Percentiles rank a stretch among this genome's conserved stretches.
Evolutionary conservation across 2,329 filamentous ascomycete species (phyloP).

Genomic region (Scleromitrula shiraiana): DNA sequence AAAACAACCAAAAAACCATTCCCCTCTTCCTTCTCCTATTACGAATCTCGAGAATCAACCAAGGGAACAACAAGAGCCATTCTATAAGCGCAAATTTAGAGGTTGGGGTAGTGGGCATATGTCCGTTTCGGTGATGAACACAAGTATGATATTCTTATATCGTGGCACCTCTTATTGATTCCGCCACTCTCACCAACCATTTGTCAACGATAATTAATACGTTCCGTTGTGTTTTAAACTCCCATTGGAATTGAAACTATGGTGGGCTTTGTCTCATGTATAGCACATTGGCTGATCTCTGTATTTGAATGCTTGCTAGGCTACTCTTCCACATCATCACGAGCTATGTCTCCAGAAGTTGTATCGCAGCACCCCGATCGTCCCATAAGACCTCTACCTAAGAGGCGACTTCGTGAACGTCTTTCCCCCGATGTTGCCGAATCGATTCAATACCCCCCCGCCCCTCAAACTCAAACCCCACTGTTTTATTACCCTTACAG

Average conservation of each 20-base stretch:
- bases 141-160: conserved; percentile 10
- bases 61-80: neutral
- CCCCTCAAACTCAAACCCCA: conserved; percentile 61
- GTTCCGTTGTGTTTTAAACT: neutral
- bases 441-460: conserved; percentile 73
- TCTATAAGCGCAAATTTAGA: conserved; percentile 4
- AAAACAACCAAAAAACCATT: neutral
- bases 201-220: conserved; percentile 1
- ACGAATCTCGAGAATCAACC: conserved; percentile 1
- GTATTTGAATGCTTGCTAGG: conserved; percentile 18
- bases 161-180: conserved; percentile 4
- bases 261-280: conserved; percentile 8
- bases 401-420: conserved; percentile 77
- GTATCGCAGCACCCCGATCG: conserved; percentile 79
- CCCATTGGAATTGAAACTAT: neutral
- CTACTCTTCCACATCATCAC: conserved; percentile 30
- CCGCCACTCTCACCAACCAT: neutral
- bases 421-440: conserved; percentile 79
- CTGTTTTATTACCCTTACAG: conserved; percentile 64
- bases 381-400: conserved; percentile 87
- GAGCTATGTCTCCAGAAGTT: conserved; percentile 61
- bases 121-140: conserved; percentile 10
- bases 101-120: conserved; percentile 8
- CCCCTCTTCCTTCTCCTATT: too few species aligned
- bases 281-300: conserved; percentile 10